Percentiles rank a stretch among this genome's conserved stretches.
These are phyloP conservation scores for Conticribra guillardii DNA, from an alignment of 108 stramenopile genomes.

Conservation along the genomic window DNA sequence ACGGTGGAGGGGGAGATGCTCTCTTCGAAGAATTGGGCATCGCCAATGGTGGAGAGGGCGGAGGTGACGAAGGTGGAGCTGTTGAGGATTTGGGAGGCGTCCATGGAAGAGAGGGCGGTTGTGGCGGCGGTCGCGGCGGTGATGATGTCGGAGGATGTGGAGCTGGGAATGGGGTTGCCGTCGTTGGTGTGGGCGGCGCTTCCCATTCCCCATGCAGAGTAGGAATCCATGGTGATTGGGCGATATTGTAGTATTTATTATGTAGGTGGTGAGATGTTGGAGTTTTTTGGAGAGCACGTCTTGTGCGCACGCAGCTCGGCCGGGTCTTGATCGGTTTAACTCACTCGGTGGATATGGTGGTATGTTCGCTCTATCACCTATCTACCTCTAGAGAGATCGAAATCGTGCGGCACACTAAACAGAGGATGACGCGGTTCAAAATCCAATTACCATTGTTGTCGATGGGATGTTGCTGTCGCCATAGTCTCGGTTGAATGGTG, in stretches of 20 bases:
- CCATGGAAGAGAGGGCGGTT: conserved; percentile 32
- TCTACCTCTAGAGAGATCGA: too few species aligned
- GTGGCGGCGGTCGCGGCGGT: conserved; percentile 26
- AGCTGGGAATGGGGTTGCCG: conserved; percentile 16
- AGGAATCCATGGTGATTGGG: not conserved
- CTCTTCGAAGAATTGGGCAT: conserved; percentile 98
- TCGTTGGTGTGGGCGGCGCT: not conserved
- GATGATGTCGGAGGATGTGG: conserved; percentile 9
- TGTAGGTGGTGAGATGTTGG: not conserved
- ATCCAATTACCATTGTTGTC: too few species aligned
- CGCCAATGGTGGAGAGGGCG: conserved; percentile 75
- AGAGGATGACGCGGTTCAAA: too few species aligned
- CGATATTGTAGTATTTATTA: not conserved
- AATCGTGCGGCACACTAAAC: too few species aligned
- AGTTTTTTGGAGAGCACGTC: not conserved
- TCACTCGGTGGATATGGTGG: too few species aligned
- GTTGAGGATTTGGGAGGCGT: conserved; percentile 29
- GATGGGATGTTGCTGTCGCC: too few species aligned
- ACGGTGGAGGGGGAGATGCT: conserved; percentile 91
- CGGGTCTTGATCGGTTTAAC: too few species aligned
- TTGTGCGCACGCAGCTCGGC: not conserved
- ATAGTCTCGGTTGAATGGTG: too few species aligned
- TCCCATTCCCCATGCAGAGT: not conserved
- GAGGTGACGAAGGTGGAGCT: conserved; percentile 67
- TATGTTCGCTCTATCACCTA: too few species aligned